Percentiles rank a stretch among this genome's conserved stretches.
Conservation (phyloP, 345 rosid genomes). For the Pugionium cornutum region DNA sequence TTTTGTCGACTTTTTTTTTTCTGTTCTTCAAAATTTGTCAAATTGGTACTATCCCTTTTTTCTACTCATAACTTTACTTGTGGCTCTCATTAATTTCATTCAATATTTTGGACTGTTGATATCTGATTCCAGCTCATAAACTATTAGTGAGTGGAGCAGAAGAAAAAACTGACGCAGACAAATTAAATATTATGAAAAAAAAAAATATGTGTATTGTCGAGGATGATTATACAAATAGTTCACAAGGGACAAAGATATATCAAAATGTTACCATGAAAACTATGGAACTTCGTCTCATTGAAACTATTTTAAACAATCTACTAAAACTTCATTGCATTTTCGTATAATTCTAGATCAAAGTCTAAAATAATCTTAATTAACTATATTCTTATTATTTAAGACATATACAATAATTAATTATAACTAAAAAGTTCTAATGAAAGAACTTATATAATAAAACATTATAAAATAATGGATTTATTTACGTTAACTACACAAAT, state of each 20-base stretch:
- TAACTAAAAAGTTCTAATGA: too few species aligned
- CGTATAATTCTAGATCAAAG: too few species aligned
- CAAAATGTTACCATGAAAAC: too few species aligned
- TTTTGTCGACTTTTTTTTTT: background rate
- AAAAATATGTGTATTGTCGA: background rate
- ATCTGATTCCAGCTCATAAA: conserved; percentile 36
- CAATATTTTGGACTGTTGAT: conserved; percentile 29
- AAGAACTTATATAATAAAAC: too few species aligned
- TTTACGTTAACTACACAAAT: too few species aligned
- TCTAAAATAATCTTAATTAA: too few species aligned
- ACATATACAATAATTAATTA: too few species aligned
- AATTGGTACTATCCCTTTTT: background rate
- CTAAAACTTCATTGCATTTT: too few species aligned
- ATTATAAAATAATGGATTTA: too few species aligned
- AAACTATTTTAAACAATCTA: too few species aligned
- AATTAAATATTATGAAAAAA: background rate
- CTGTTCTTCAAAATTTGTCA: conserved; percentile 22
- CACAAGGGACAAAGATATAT: background rate
- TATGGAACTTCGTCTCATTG: background rate
- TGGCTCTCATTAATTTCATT: conserved; percentile 14
- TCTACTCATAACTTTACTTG: background rate
- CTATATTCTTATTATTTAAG: too few species aligned
- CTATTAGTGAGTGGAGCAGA: conserved; percentile 4
- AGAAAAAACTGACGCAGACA: conserved; percentile 23
- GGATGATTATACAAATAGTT: background rate